Conservation (phyloP, 306 rosid genomes). For the Cicer chorassanicum region DNA sequence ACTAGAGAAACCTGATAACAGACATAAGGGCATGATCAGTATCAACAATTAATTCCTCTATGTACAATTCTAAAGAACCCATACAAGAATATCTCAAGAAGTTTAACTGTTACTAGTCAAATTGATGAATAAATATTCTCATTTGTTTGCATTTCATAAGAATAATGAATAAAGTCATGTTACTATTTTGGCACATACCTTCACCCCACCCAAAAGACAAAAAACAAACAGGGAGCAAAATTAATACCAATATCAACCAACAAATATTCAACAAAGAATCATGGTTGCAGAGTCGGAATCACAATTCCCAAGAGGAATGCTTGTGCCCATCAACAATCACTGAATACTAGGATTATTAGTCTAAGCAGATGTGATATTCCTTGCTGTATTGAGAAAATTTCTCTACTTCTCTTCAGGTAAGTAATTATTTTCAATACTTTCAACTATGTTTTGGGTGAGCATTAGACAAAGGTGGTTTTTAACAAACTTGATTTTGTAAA, state of each 20-base stretch:
- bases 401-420: background rate
- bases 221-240: background rate
- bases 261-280: constrained; percentile 11
- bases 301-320: background rate
- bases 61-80: background rate
- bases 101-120: background rate
- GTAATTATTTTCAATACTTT: background rate
- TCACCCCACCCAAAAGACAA: background rate
- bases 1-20: constrained; percentile 82
- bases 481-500: background rate
- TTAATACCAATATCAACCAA: background rate
- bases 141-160: background rate
- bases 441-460: background rate
- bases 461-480: background rate
- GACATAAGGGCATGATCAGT: constrained; percentile 16
- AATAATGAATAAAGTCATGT: background rate
- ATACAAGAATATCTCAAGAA: background rate
- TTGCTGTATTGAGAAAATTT: background rate
- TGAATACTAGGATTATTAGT: background rate
- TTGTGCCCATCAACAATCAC: background rate
- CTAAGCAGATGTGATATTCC: background rate
- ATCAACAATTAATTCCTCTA: constrained; percentile 14
- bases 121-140: background rate
- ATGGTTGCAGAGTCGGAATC: background rate
- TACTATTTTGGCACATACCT: background rate